Evolutionary conservation across 2,329 filamentous ascomycete genomes (phyloP), one percentile per base, ranked within the genome.

Genomic region (Gremmenia infestans): DNA sequence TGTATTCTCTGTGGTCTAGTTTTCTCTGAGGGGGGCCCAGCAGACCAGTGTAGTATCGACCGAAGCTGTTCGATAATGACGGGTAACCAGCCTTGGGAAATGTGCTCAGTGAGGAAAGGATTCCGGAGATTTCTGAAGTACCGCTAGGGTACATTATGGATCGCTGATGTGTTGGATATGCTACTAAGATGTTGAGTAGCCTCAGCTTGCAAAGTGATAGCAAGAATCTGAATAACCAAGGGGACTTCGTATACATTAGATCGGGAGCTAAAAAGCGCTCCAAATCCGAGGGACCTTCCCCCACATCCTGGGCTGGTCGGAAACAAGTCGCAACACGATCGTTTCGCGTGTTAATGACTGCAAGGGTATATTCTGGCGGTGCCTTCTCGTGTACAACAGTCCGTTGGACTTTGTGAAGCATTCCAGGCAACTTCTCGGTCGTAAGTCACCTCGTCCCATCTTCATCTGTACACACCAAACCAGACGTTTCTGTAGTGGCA

Each of bases 31-130:
- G 56, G 14, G 56, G 53, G 11, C 53, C 53, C 22, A 60, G 51
- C 12, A 58, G 32, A 50, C 53, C 56, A 22, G 50, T 48, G 39
- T 54, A 60, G 28, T 58, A 57, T n/a, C 51, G 25, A 37, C 12
- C 39, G 37, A n/a, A 56, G 48, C 45, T 52, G 53, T 19, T 56
- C 53, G 6, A 56, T 36, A 17, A 56, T 43, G 37, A 48, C 45
- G 22, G 55, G 53, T 42, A 53, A 60, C 58, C 56, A 60, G 12
- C 56, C 56, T 40, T 56, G 53, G 12, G 28, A 23, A 6, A 56
- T 23, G 8, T 53, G 53, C 3, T 52, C 45, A 7, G 35, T 39
- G 15, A 58, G 35, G 39, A 51, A 51, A 14, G 48, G 42, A 47
- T 39, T 52, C 6, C 48, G 48, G 15, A 48, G 52, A 17, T 50